Conservation (phyloP, 208 protist species). For the Leishmania amazonensis region DNA sequence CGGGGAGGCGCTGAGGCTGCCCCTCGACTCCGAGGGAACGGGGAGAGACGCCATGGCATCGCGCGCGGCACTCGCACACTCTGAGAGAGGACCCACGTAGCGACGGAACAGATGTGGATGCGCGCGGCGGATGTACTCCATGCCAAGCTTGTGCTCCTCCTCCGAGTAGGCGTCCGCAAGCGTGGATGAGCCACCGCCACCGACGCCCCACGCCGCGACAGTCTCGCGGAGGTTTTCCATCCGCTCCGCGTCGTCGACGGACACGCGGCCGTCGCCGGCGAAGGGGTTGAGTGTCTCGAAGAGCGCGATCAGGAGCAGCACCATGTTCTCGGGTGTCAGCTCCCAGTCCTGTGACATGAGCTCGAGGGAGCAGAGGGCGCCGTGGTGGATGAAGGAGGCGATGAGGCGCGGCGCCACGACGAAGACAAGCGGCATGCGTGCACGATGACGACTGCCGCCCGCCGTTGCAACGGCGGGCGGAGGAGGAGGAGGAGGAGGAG, state of each 20-base stretch:
- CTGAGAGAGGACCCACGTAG: constrained; percentile 11
- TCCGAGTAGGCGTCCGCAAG: constrained; percentile 44
- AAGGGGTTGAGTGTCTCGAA: constrained; percentile 79
- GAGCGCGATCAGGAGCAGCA: constrained; percentile 60
- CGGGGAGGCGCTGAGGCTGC: neutral
- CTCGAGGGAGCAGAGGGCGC: constrained; percentile 82
- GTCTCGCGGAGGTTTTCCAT: constrained; percentile 19
- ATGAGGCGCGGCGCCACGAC: constrained; percentile 74
- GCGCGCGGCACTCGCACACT: neutral
- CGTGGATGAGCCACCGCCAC: neutral
- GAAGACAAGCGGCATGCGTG: constrained; percentile 80
- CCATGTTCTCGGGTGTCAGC: constrained; percentile 48
- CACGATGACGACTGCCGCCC: neutral
- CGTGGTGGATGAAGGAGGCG: constrained; percentile 83
- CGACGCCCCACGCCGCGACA: constrained; percentile 5
- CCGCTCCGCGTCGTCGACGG: constrained; percentile 43
- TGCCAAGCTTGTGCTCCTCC: constrained; percentile 71
- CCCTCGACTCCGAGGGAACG: neutral
- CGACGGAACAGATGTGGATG: constrained; percentile 80
- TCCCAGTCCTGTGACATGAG: constrained; percentile 85
- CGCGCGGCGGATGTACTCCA: constrained; percentile 59
- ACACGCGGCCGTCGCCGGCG: constrained; percentile 48
- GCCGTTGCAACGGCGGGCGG: neutral
- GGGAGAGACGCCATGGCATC: neutral
- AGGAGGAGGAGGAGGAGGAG: no score